A percentile compares a stretch with the other conserved stretches of the same genome.
These are phyloP conservation scores for Salix viminalis DNA, from an alignment of 345 rosid genomes.

Conservation along the genomic window DNA sequence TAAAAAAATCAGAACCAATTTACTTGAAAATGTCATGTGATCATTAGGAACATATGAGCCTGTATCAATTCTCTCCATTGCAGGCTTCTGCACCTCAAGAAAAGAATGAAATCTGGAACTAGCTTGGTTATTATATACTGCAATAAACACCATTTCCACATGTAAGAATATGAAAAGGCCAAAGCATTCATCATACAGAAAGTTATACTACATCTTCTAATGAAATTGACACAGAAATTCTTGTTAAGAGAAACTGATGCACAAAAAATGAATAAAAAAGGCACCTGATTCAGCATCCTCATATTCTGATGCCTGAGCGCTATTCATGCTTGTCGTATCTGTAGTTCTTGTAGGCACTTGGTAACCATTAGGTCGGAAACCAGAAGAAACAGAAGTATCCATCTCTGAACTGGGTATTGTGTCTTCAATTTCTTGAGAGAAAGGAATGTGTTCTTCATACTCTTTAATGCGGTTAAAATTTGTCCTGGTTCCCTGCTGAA, in stretches of 20 bases:
- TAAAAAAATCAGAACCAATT: conserved; percentile 9
- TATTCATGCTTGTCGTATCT: conserved; percentile 57
- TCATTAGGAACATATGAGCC: conserved; percentile 39
- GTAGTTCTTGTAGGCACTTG: conserved; percentile 51
- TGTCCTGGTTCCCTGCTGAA: conserved; percentile 61
- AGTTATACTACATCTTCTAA: conserved; percentile 7
- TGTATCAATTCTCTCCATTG: conserved; percentile 35
- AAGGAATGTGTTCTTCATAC: conserved; percentile 38
- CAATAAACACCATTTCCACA: conserved; percentile 16
- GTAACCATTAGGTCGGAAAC: conserved; percentile 38
- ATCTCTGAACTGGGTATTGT: conserved; percentile 37
- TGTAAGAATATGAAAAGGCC: conserved; percentile 7
- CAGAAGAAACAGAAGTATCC: conserved; percentile 54
- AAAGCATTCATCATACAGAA: conserved; percentile 8
- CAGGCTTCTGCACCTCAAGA: conserved; percentile 43
- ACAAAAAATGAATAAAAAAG: conserved; percentile 11
- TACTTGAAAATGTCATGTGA: conserved; percentile 47
- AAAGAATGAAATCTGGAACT: conserved; percentile 46
- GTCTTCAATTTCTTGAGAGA: conserved; percentile 48
- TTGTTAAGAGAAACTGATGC: neutral
- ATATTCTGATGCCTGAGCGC: conserved; percentile 61
- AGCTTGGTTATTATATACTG: conserved; percentile 68
- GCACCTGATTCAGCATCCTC: conserved; percentile 91
- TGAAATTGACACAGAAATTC: neutral
- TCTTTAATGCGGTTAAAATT: conserved; percentile 49